Conservation (phyloP, 345 rosid genomes). For the Iberis pinnata region DNA sequence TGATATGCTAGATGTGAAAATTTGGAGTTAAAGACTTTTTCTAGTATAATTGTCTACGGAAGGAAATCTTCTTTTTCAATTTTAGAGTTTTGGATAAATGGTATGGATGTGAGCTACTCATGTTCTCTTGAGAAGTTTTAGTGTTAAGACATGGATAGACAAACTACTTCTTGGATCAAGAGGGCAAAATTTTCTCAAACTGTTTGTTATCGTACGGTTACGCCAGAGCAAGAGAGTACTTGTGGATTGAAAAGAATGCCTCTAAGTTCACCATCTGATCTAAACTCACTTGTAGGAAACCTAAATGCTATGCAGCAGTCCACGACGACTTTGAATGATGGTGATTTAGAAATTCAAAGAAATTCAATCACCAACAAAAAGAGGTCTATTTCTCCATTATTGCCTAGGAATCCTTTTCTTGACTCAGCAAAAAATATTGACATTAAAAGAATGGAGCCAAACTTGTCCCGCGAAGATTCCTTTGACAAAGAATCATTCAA, state of each 20-base stretch:
- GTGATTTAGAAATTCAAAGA: constrained; percentile 28
- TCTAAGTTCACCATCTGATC: constrained; percentile 22
- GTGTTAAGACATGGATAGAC: constrained; percentile 46
- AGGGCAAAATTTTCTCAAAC: constrained; percentile 70
- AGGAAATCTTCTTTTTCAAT: too few species aligned
- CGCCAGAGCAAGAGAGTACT: constrained; percentile 15
- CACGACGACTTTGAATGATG: not conserved
- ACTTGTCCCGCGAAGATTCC: constrained; percentile 29
- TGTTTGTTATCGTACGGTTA: constrained; percentile 51
- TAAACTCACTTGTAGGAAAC: constrained; percentile 21
- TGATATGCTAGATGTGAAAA: constrained; percentile 17
- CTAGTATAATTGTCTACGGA: too few species aligned
- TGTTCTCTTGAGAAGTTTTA: not conserved
- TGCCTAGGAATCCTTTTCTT: too few species aligned
- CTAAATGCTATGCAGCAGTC: constrained; percentile 23
- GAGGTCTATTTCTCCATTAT: constrained; percentile 62
- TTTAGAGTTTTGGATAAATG: too few species aligned
- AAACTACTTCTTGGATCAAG: constrained; percentile 64
- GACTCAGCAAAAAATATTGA: too few species aligned
- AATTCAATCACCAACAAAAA: constrained; percentile 35
- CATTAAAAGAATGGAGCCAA: constrained; percentile 28
- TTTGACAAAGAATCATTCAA: constrained; percentile 21
- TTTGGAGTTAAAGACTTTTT: not conserved
- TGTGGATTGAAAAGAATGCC: constrained; percentile 38
- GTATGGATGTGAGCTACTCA: too few species aligned